Evolutionary conservation across 2,329 filamentous ascomycete species (phyloP).

Genomic region (Colletotrichum sojae): DNA sequence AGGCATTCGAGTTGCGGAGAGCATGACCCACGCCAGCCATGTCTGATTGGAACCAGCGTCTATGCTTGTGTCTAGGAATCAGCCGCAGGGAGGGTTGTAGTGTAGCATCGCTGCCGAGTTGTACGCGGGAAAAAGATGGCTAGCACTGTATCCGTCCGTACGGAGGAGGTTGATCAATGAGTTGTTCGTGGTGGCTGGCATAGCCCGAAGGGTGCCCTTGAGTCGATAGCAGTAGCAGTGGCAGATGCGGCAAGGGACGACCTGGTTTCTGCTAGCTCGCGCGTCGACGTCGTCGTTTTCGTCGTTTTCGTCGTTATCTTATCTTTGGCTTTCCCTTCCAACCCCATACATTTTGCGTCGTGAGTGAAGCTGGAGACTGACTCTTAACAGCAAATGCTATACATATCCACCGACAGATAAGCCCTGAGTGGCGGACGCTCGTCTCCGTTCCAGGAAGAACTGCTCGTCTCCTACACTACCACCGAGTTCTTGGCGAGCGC

Average conservation of each 20-base stretch:
- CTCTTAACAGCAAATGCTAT: constrained; percentile 21
- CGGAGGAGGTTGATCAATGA: neutral
- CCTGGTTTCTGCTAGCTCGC: constrained; percentile 9
- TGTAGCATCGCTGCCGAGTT: neutral
- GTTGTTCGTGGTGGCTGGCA: constrained; percentile 7
- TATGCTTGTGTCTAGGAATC: neutral
- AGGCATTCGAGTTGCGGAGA: neutral
- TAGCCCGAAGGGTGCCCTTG: neutral
- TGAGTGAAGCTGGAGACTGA: constrained; percentile 16
- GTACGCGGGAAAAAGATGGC: constrained; percentile 16
- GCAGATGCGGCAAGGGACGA: constrained; percentile 4
- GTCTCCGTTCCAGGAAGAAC: constrained; percentile 13
- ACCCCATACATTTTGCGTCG: constrained; percentile 15
- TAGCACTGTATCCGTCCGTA: constrained; percentile 1
- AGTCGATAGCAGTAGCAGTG: neutral
- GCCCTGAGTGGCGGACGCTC: constrained; percentile 18
- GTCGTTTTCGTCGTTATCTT: constrained; percentile 26
- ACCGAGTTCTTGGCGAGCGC: constrained; percentile 9
- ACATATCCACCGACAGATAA: constrained; percentile 26
- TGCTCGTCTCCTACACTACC: constrained; percentile 10
- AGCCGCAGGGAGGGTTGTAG: constrained; percentile 20
- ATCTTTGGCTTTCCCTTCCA: constrained; percentile 11
- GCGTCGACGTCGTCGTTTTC: constrained; percentile 5
- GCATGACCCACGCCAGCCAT: neutral
- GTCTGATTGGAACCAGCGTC: neutral